phyloP scores from a whole-genome alignment of 2,329 filamentous ascomycete species.

The Trichothecium sympodiale region DNA sequence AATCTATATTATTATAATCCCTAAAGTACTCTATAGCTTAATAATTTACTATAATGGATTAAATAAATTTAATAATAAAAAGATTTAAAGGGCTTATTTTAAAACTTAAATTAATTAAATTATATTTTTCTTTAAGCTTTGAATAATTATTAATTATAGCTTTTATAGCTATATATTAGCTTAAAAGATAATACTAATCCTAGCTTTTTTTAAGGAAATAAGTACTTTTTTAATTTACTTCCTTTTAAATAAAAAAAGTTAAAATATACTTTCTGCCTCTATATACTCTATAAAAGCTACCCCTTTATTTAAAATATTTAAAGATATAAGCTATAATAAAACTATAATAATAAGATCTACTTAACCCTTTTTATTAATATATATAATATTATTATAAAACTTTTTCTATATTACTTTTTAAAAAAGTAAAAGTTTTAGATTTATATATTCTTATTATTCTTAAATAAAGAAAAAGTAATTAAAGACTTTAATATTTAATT shows the following conservation, averaged over 20 bases:
- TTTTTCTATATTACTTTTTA: neutral
- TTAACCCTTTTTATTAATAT: slow-evolving; percentile 3
- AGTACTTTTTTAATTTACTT: too few species aligned
- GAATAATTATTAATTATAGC: too few species aligned
- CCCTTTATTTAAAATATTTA: neutral
- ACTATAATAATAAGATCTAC: too few species aligned
- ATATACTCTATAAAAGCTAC: neutral
- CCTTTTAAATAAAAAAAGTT: too few species aligned
- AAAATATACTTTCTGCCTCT: too few species aligned
- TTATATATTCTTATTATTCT: neutral
- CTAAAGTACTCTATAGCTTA: too few species aligned
- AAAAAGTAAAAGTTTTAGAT: neutral
- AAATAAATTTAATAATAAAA: slow-evolving; percentile 1
- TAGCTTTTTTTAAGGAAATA: too few species aligned
- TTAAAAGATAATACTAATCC: too few species aligned
- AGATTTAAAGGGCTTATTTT: neutral
- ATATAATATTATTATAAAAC: slow-evolving; percentile 2
- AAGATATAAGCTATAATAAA: slow-evolving; percentile 1
- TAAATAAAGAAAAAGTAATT: neutral
- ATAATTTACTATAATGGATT: slow-evolving; percentile 1
- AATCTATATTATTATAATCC: too few species aligned
- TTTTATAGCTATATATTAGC: too few species aligned
- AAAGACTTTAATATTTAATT: neutral
- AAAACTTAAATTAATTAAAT: slow-evolving; percentile 1
- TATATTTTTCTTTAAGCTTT: too few species aligned